These are phyloP conservation scores for Babesia ovata DNA, from an alignment of 169 alveolate genomes.

Conservation along the genomic window DNA sequence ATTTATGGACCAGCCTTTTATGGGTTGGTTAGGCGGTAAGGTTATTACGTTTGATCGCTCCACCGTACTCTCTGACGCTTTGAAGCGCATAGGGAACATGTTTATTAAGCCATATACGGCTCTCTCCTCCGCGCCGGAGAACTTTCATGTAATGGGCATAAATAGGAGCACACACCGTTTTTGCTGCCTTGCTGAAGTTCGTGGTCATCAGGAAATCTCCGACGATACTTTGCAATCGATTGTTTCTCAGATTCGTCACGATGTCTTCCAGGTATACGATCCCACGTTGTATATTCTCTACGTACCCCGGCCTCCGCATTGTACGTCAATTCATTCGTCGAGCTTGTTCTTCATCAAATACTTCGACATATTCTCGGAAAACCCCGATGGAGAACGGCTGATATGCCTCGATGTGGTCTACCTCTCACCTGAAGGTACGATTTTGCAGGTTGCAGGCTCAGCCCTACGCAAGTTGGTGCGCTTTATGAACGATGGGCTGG, in stretches of 20 bases:
- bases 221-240: conserved; percentile 46
- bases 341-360: conserved; percentile 44
- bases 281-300: conserved; percentile 60
- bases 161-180: conserved; percentile 35
- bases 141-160: conserved; percentile 61
- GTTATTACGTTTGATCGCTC: conserved; percentile 62
- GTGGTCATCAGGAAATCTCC: background rate
- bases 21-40: conserved; percentile 64
- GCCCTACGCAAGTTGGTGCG: conserved; percentile 29
- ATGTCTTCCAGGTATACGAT: conserved; percentile 60
- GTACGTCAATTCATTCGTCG: background rate
- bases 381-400: conserved; percentile 34
- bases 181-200: conserved; percentile 36
- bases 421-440: conserved; percentile 32
- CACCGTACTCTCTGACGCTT: conserved; percentile 59
- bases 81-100: conserved; percentile 41
- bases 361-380: conserved; percentile 59
- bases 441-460: conserved; percentile 34
- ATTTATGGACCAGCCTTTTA: conserved; percentile 70
- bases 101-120: conserved; percentile 2
- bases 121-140: background rate
- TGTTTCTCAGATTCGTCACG: conserved; percentile 31
- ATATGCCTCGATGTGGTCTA: conserved; percentile 52
- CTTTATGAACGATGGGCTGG: conserved; percentile 36
- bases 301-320: conserved; percentile 21